phyloP scores from a whole-genome alignment of 192 early-diverging fungal species.

The Coemansia sp. region DNA sequence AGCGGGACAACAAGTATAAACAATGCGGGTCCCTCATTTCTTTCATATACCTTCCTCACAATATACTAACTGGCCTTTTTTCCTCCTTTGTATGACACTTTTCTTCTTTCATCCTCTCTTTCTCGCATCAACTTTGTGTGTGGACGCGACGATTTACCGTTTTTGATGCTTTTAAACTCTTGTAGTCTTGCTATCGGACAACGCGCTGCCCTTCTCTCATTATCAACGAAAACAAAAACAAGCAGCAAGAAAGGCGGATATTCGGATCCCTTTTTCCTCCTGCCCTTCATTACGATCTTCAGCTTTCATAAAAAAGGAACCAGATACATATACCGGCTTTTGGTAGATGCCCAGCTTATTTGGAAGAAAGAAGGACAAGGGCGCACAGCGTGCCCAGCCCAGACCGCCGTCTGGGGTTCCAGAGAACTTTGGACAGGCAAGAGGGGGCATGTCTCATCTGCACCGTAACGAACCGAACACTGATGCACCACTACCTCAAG shows the following conservation, averaged over 20 bases:
- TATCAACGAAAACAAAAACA: not conserved
- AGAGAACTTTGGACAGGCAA: conserved; percentile 36
- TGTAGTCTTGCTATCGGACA: not conserved
- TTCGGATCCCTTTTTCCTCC: not conserved
- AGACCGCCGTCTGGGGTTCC: conserved; percentile 48
- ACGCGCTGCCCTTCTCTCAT: not conserved
- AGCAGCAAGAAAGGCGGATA: not conserved
- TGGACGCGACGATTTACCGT: conserved; percentile 3
- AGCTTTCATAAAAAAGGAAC: not conserved
- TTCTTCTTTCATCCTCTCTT: not conserved
- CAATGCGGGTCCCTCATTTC: conserved; percentile 5
- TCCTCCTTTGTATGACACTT: conserved; percentile 1
- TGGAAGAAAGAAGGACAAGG: conserved; percentile 49
- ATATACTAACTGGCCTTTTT: not conserved
- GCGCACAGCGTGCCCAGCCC: conserved; percentile 23
- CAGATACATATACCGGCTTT: not conserved
- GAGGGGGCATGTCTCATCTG: conserved; percentile 33
- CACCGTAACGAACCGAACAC: conserved; percentile 26
- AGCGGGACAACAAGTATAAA: conserved; percentile 6
- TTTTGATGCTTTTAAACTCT: not conserved
- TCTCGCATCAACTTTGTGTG: not conserved
- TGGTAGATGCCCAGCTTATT: conserved; percentile 50
- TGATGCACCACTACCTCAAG: conserved; percentile 2
- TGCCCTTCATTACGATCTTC: not conserved
- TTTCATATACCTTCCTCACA: not conserved